Base-by-base conservation (phyloP, 108 stramenopile genomes). In the Pseudonitzschia delicatissima region DNA sequence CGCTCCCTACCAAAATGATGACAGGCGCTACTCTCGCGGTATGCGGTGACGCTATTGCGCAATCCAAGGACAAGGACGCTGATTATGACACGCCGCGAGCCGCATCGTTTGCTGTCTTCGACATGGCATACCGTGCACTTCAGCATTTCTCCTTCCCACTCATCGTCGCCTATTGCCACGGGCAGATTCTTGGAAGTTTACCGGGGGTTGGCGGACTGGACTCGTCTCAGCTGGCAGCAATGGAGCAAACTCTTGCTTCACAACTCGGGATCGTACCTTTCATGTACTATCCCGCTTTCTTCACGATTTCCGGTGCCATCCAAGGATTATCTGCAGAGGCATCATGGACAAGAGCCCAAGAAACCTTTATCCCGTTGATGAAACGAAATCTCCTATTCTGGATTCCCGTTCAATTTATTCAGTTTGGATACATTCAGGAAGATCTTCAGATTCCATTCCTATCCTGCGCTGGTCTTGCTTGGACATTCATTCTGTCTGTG, bases 391-490 rank as follows among this genome's bases (percentile, higher is more conserved):
- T 88, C 8, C 59, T 88, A 7, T 88, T 85, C 29, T 88, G 87
- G 87, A 83, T 88, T 40, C 87, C 87, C 7, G 82, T 88, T 39
- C 87, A 88, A 48, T 88, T 81, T 68, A 64, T 83, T 35, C 82
- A 85, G 45, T 88, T 88, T 73, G 74, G 77, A 28, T 88, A 76
- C 55, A 68, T 85, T 7, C 74, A 76, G n/a, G 70, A 80, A 45
- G 76, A 85, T 61, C 65, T 88, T 50, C 87, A 88, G 59, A 88
- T 88, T 61, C 87, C 87, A 11, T 85, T 88, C 45, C 60, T 88
- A 9, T 77, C 77, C 21, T 49, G 71, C 36, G 77, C 77, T 64
- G 87, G 87, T 20, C 59, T 88, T 23, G 59, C 67, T 5, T 88
- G 87, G 87, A 88, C 87, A 21, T 78, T 85, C 57, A 83, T 85